Conservation (phyloP, 805 yeast species). For the Spathaspora hagerdaliae region DNA sequence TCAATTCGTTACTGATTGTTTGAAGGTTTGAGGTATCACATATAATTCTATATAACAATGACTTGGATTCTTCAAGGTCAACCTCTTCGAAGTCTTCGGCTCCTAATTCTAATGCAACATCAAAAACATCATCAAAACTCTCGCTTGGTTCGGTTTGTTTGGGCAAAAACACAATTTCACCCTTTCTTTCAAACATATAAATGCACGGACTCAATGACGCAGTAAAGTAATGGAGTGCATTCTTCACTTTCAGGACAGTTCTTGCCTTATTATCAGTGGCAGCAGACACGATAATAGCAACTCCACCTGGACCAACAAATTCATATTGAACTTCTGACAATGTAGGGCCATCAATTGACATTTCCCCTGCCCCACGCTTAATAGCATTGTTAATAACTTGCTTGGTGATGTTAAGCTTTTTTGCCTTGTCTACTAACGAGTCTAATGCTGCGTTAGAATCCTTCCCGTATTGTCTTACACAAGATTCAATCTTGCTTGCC, state of each 20-base stretch:
- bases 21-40: constrained; percentile 67
- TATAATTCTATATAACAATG: constrained; percentile 36
- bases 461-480: constrained; percentile 67
- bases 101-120: constrained; percentile 70
- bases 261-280: constrained; percentile 85
- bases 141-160: constrained; percentile 33
- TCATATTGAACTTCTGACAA: constrained; percentile 69
- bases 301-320: constrained; percentile 91
- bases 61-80: constrained; percentile 27
- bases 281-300: constrained; percentile 80
- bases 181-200: constrained; percentile 74
- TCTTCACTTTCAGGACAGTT: constrained; percentile 70
- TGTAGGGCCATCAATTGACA: constrained; percentile 40
- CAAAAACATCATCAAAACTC: constrained; percentile 65
- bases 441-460: constrained; percentile 65
- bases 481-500: constrained; percentile 69
- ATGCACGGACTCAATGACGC: constrained; percentile 73
- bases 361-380: constrained; percentile 75
- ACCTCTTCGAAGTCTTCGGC: constrained; percentile 72
- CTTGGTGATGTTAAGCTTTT: constrained; percentile 71
- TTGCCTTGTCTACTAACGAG: constrained; percentile 75
- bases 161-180: constrained; percentile 52
- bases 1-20: constrained; percentile 54
- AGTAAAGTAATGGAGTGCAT: constrained; percentile 66
- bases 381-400: constrained; percentile 85